phyloP scores from a whole-genome alignment of 1,284 basidiomycete genomes.

The Pseudomicrostroma phylloplanum region DNA sequence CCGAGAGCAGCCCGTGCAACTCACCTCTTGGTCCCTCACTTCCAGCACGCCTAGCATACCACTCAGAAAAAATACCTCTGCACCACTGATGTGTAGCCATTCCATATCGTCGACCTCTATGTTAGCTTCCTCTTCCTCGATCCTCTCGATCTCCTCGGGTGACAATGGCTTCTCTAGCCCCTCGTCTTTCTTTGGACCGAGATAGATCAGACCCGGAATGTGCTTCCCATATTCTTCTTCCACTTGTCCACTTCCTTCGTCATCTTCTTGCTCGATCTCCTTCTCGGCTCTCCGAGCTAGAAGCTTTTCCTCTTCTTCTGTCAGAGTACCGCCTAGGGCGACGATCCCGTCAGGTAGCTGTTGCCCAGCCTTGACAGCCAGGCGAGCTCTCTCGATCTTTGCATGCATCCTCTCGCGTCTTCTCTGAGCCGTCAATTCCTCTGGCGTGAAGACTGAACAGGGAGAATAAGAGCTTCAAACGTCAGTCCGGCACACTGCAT shows the following conservation, averaged over 20 bases:
- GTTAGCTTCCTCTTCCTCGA: constrained; percentile 20
- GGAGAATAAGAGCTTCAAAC: neutral
- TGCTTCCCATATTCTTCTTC: constrained; percentile 14
- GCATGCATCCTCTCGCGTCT: constrained; percentile 43
- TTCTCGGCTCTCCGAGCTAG: constrained; percentile 30
- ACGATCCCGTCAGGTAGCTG: constrained; percentile 42
- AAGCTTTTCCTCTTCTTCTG: constrained; percentile 41
- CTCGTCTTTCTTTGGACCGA: constrained; percentile 20
- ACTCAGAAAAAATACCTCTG: constrained; percentile 85
- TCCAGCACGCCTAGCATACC: constrained; percentile 78
- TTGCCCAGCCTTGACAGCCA: constrained; percentile 44
- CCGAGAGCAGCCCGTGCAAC: neutral
- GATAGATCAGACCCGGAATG: constrained; percentile 16
- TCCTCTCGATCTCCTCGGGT: constrained; percentile 7
- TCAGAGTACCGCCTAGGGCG: constrained; percentile 48
- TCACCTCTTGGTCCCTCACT: constrained; percentile 51
- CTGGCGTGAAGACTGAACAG: constrained; percentile 31
- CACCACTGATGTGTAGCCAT: constrained; percentile 82
- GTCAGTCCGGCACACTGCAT: neutral
- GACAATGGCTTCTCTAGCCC: neutral
- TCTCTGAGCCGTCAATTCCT: constrained; percentile 44
- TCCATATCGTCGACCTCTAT: constrained; percentile 65
- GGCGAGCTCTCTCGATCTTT: constrained; percentile 47
- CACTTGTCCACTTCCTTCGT: neutral
- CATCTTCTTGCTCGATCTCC: constrained; percentile 30